These are phyloP conservation scores for Trichoderma sp. DNA, from an alignment of 2,329 filamentous ascomycete genomes.

Conservation along the genomic window DNA sequence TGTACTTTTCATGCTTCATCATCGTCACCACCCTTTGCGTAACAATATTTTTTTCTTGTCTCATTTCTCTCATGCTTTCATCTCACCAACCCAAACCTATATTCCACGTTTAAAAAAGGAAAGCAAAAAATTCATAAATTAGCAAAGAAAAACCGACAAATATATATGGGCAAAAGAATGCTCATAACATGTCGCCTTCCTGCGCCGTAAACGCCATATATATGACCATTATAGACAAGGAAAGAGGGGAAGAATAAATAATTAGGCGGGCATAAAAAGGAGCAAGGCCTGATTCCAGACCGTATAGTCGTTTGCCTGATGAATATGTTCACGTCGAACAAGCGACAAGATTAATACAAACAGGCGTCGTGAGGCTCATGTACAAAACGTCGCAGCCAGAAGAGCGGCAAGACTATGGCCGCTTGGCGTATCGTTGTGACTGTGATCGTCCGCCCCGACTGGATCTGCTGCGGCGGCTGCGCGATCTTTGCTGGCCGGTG, in stretches of 20 bases:
- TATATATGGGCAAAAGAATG: neutral
- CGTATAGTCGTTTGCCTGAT: neutral
- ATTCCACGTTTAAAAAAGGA: neutral
- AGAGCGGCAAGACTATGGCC: constrained; percentile 30
- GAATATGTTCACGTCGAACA: constrained; percentile 19
- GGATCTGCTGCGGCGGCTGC: constrained; percentile 40
- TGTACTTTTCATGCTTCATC: constrained; percentile 26
- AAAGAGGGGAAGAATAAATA: constrained; percentile 1
- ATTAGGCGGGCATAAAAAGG: neutral
- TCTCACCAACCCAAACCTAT: constrained; percentile 15
- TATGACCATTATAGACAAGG: constrained; percentile 11
- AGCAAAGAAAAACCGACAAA: neutral
- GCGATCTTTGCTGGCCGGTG: constrained; percentile 50
- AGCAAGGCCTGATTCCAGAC: constrained; percentile 1
- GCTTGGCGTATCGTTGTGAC: constrained; percentile 38
- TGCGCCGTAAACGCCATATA: constrained; percentile 21
- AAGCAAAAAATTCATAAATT: constrained; percentile 6
- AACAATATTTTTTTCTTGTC: neutral
- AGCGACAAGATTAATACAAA: neutral
- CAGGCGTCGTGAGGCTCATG: constrained; percentile 16
- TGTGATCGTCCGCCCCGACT: constrained; percentile 42
- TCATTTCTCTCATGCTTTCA: constrained; percentile 14
- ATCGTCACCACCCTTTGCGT: neutral
- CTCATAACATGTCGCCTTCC: neutral
- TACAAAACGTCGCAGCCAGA: constrained; percentile 27